These are phyloP conservation scores for Didymella sp. DNA, from an alignment of 2,329 filamentous ascomycete species.

Conservation along the genomic window DNA sequence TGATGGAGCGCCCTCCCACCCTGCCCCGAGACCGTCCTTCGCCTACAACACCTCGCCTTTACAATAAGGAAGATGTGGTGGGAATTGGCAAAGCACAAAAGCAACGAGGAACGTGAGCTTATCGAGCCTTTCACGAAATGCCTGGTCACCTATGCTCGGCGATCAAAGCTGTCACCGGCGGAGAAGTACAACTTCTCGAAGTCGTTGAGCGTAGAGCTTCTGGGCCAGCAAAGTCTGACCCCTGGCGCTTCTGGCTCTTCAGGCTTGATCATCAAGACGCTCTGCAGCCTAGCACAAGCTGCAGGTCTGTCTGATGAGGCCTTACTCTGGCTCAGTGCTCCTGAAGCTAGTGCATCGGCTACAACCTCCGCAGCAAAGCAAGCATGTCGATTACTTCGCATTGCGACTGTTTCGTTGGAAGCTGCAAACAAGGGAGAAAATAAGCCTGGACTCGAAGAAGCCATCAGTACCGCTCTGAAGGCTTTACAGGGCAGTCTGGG, in stretches of 20 bases:
- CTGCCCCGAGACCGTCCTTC: slow-evolving; percentile 66
- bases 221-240: slow-evolving; percentile 3
- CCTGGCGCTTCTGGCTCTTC: slow-evolving; percentile 2
- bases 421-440: slow-evolving; percentile 29
- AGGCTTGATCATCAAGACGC: slow-evolving; percentile 23
- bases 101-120: slow-evolving; percentile 68
- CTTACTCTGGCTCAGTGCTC: slow-evolving; percentile 39
- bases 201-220: slow-evolving; percentile 28
- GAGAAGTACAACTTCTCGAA: slow-evolving; percentile 53
- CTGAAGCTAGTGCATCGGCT: slow-evolving; percentile 20
- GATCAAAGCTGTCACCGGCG: slow-evolving; percentile 49
- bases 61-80: slow-evolving; percentile 70
- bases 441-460: slow-evolving; percentile 25
- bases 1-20: slow-evolving; percentile 66
- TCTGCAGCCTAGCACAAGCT: slow-evolving; percentile 45
- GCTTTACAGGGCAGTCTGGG: slow-evolving; percentile 39
- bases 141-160: slow-evolving; percentile 65
- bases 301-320: slow-evolving; percentile 45
- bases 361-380: slow-evolving; percentile 32
- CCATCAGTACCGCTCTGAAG: slow-evolving; percentile 33
- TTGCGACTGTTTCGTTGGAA: slow-evolving; percentile 44
- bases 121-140: slow-evolving; percentile 70
- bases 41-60: slow-evolving; percentile 70
- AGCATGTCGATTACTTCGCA: slow-evolving; percentile 35
- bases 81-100: slow-evolving; percentile 66